A percentile compares a stretch with the other conserved stretches of the same genome.
These are phyloP conservation scores for Coniochaeta pulveracea DNA, from an alignment of 2,329 filamentous ascomycete species.

Conservation along the genomic window DNA sequence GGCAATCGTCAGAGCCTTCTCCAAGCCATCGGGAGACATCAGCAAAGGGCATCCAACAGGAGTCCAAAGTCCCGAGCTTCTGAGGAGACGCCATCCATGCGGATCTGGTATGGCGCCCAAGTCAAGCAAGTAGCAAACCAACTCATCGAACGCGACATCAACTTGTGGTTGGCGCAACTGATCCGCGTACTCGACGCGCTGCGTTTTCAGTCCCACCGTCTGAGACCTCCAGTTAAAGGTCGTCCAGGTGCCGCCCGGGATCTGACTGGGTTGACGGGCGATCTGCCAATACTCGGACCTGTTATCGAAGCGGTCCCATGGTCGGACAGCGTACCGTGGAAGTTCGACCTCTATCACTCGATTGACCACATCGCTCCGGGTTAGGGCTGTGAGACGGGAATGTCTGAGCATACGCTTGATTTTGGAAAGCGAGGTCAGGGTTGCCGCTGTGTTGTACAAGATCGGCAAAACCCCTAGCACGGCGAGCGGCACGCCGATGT, in stretches of 20 bases:
- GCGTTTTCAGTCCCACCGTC: constrained; percentile 48
- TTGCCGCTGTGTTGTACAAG: constrained; percentile 52
- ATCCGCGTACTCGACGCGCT: constrained; percentile 51
- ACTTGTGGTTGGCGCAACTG: constrained; percentile 42
- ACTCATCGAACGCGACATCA: constrained; percentile 43
- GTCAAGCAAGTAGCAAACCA: constrained; percentile 51
- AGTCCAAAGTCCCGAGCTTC: constrained; percentile 48
- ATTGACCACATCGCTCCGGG: constrained; percentile 52
- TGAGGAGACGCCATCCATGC: constrained; percentile 45
- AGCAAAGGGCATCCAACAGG: constrained; percentile 46
- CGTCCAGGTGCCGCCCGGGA: constrained; percentile 53
- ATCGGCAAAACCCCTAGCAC: constrained; percentile 44
- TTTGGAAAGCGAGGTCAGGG: constrained; percentile 46
- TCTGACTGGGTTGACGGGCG: constrained; percentile 34
- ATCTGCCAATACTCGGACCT: constrained; percentile 47
- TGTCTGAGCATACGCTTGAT: constrained; percentile 47
- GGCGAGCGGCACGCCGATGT: constrained; percentile 22
- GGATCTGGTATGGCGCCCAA: constrained; percentile 49
- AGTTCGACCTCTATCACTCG: constrained; percentile 56
- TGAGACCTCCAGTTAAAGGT: constrained; percentile 56
- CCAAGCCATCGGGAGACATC: constrained; percentile 35
- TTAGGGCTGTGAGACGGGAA: constrained; percentile 46
- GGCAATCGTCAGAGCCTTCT: constrained; percentile 40
- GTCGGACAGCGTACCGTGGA: constrained; percentile 52
- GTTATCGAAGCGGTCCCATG: constrained; percentile 41